Conservation (phyloP, 2,329 filamentous ascomycete genomes). For the Fusarium musae region DNA sequence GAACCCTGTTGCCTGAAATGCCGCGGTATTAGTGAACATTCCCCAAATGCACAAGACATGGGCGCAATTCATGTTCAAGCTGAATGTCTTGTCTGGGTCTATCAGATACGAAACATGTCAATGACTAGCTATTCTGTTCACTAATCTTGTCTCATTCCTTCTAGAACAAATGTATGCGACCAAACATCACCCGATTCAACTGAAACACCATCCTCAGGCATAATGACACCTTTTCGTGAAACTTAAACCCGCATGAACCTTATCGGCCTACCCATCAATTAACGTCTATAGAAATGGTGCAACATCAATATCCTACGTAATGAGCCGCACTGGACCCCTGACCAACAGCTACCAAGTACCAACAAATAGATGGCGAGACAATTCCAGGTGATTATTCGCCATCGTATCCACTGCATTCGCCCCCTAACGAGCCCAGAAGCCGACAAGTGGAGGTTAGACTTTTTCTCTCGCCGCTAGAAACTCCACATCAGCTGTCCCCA, state of each 20-base stretch:
- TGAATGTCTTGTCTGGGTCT: too few relatives aligned
- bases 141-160: background rate
- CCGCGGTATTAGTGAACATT: background rate
- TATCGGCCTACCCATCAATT: background rate
- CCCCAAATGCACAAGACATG: background rate
- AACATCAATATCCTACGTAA: background rate
- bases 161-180: background rate
- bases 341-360: background rate
- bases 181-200: background rate
- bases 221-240: background rate
- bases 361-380: background rate
- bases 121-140: fast-evolving
- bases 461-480: background rate
- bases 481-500: background rate
- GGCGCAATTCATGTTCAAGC: background rate
- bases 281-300: background rate
- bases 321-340: background rate
- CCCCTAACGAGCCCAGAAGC: background rate
- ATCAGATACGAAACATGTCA: fast-evolving
- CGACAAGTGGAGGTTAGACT: slow-evolving; percentile 2
- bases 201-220: background rate
- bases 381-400: background rate
- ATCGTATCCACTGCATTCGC: background rate
- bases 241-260: background rate
- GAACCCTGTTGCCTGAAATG: background rate